These are phyloP conservation scores for Amaranthus cruentus DNA, from an alignment of 148 eudicot species.

Conservation along the genomic window DNA sequence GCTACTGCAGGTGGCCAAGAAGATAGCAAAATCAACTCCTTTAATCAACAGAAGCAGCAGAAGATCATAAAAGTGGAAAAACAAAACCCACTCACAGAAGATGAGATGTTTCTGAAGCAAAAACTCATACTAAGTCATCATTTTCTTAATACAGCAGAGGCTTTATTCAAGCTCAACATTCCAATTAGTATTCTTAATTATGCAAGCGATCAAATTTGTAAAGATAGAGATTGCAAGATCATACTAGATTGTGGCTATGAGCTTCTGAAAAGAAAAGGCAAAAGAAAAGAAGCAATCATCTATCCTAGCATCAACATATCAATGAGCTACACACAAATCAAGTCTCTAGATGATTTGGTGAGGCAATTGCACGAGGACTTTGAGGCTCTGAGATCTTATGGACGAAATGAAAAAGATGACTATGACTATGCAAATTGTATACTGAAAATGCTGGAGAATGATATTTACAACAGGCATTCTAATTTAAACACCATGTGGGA, in stretches of 20 bases:
- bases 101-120: constrained; percentile 62
- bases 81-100: constrained; percentile 52
- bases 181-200: constrained; percentile 50
- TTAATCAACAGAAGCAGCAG: constrained; percentile 22
- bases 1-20: constrained; percentile 33
- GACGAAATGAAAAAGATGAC: constrained; percentile 29
- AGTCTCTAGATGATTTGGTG: constrained; percentile 61
- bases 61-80: constrained; percentile 16
- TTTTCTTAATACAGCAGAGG: constrained; percentile 78
- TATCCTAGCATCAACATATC: constrained; percentile 35
- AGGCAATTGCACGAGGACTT: constrained; percentile 56
- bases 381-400: constrained; percentile 39
- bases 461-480: constrained; percentile 39
- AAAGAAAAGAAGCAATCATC: constrained; percentile 41
- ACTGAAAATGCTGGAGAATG: constrained; percentile 57
- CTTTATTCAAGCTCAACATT: constrained; percentile 73
- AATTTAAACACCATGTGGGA: constrained; percentile 82
- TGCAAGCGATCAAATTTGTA: constrained; percentile 37
- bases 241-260: constrained; percentile 58
- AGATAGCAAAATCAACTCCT: constrained; percentile 16
- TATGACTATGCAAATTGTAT: constrained; percentile 42
- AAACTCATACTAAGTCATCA: constrained; percentile 56
- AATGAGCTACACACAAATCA: constrained; percentile 19
- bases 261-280: constrained; percentile 70
- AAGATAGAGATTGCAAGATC: constrained; percentile 41